Base-by-base conservation (phyloP, 345 rosid species). In the Capsella bursapastoris region DNA sequence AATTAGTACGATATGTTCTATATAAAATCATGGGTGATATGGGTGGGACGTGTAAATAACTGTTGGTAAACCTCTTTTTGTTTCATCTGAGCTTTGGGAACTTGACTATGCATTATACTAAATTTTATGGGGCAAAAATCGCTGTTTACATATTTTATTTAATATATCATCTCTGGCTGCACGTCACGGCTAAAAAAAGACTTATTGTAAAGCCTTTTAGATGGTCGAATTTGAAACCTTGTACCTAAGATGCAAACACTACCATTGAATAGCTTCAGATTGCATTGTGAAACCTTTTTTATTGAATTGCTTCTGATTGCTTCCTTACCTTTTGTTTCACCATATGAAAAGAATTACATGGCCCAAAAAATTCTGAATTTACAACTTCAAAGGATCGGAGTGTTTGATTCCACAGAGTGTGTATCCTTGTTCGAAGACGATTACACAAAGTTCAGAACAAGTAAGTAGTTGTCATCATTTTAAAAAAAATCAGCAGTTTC, bases 331-430 rank as follows among this genome's bases (percentile, higher is more conserved):
- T 40, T 76, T 57, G 60, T 50, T 74, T 57, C 66, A 75, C 83
- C 32, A 41, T 52, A 65, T 66, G 61, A 65, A 75, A 87, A 95
- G 99, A 90, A 80, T 79, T 90, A 76, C 83, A 81, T 95, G 64
- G 97, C 89, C 64, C 93, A 90, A 84, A 89, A 86, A 81, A 82
- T 90, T 52, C 82, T 91, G 67, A 73, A 79, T 80, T 41, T 74
- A 76, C 99, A 90, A 80, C 83, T 95, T 76, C 92, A 76, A 81
- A 84, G 90, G 83, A 65, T 85, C 44, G 91, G 86, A 70, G 80
- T 84, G 37, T 68, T 88, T 60, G 63, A 77, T 66, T 79, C 90
- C 66, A 71, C 80, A 3, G 93, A 91, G 69, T 82, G 84, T 81
- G 77, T 95, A 76, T 82, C 97, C 27, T 78, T 77, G 84, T 90